A percentile compares a stretch with the other conserved stretches of the same genome.
Conservation (phyloP, 2,329 filamentous ascomycete species). For the Plenodomus lindquistii region DNA sequence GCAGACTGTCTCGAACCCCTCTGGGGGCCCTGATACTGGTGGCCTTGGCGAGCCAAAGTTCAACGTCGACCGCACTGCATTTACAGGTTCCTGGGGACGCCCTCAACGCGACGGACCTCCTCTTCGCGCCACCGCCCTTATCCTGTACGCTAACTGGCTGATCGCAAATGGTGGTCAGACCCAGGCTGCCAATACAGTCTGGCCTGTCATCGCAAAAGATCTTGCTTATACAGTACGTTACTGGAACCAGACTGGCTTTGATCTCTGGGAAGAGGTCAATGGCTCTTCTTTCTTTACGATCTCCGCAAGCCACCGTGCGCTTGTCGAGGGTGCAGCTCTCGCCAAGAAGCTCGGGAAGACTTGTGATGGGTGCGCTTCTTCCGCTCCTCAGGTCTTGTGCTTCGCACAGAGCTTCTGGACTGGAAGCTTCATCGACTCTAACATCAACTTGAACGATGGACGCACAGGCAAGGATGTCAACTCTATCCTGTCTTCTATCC, state of each 20-base stretch:
- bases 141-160: conserved; percentile 73
- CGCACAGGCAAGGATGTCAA: conserved; percentile 74
- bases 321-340: conserved; percentile 66
- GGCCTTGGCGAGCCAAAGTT: conserved; percentile 76
- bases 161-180: conserved; percentile 62
- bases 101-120: conserved; percentile 81
- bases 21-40: conserved; percentile 56
- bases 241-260: conserved; percentile 65
- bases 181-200: conserved; percentile 55
- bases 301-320: conserved; percentile 68
- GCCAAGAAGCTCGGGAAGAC: conserved; percentile 65
- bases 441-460: conserved; percentile 63
- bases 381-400: conserved; percentile 73
- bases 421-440: conserved; percentile 66
- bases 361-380: conserved; percentile 63
- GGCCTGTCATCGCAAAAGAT: conserved; percentile 77
- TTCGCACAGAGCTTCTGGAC: conserved; percentile 77
- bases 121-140: conserved; percentile 73
- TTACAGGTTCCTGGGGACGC: conserved; percentile 72
- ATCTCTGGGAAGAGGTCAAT: conserved; percentile 81
- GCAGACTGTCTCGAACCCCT: conserved; percentile 71
- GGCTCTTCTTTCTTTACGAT: conserved; percentile 81
- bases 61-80: conserved; percentile 65
- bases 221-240: conserved; percentile 75
- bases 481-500: conserved; percentile 59